Percentiles rank a stretch among this genome's conserved stretches.
Evolutionary conservation across 768 basidiomycete species (phyloP).

Genomic region (Amylocystis lapponica): DNA sequence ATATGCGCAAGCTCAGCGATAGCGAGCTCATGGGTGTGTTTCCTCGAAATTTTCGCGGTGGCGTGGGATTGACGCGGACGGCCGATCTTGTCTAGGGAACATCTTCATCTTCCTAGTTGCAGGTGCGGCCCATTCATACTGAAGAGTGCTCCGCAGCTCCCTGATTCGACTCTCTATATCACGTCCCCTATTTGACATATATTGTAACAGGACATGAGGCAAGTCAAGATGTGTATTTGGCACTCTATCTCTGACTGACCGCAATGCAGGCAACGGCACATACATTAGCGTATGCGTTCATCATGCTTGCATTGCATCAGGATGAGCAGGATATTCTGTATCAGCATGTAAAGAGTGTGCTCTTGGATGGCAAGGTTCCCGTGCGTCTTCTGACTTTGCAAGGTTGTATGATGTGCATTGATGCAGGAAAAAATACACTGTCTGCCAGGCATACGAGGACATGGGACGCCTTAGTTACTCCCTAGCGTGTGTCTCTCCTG

Average conservation of each 20-base stretch:
- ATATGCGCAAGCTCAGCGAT: slow-evolving; percentile 30
- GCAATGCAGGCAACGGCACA: no score
- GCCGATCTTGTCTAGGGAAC: slow-evolving; percentile 21
- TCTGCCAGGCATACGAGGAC: slow-evolving; percentile 24
- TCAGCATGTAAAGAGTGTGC: slow-evolving; percentile 21
- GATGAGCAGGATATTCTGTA: slow-evolving; percentile 34
- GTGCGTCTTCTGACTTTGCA: slow-evolving; percentile 9
- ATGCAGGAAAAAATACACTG: no score
- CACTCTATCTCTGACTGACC: not conserved
- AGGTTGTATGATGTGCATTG: not conserved
- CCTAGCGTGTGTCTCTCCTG: slow-evolving; percentile 16
- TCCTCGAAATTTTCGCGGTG: no score
- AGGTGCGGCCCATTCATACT: no score
- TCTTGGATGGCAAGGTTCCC: slow-evolving; percentile 21
- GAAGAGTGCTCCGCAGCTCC: no score
- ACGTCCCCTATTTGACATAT: no score
- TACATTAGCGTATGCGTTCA: slow-evolving; percentile 28
- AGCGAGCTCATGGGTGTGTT: slow-evolving; percentile 36
- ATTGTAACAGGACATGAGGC: slow-evolving; percentile 52
- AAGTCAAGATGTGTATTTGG: not conserved
- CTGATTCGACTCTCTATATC: no score
- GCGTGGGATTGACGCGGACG: not conserved
- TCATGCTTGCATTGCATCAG: slow-evolving; percentile 33
- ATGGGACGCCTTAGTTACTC: slow-evolving; percentile 14
- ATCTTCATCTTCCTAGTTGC: slow-evolving; percentile 44